phyloP scores from a whole-genome alignment of 2,329 filamentous ascomycete genomes.

The Grosmannia penicillata region DNA sequence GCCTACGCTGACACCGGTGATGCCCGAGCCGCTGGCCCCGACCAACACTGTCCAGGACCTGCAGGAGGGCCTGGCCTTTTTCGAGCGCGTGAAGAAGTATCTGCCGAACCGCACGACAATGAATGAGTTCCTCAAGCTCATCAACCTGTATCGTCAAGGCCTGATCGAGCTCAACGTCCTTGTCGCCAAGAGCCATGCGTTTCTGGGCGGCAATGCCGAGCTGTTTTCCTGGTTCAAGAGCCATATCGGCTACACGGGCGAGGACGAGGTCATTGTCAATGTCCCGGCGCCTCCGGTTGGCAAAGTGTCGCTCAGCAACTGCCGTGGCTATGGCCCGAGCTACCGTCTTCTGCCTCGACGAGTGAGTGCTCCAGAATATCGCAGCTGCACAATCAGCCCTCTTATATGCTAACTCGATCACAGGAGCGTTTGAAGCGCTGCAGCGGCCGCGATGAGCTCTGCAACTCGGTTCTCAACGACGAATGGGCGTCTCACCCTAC shows the following conservation, averaged over 20 bases:
- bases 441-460: conserved; percentile 88
- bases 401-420: conserved; percentile 11
- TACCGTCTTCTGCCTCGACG: conserved; percentile 84
- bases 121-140: conserved; percentile 92
- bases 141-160: conserved; percentile 88
- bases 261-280: conserved; percentile 68
- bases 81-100: conserved; percentile 92
- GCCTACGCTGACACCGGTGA: conserved; percentile 73
- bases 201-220: conserved; percentile 78
- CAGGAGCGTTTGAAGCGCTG: conserved; percentile 80
- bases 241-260: conserved; percentile 65
- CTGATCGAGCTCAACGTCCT: conserved; percentile 77
- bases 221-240: conserved; percentile 78
- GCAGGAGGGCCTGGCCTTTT: conserved; percentile 80
- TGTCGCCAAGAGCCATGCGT: conserved; percentile 67
- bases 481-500: conserved; percentile 98
- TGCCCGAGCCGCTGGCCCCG: conserved; percentile 76
- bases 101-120: conserved; percentile 85
- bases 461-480: conserved; percentile 84
- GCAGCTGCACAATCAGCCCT: not conserved
- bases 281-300: conserved; percentile 60
- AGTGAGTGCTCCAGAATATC: conserved; percentile 21
- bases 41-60: conserved; percentile 58
- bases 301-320: conserved; percentile 86
- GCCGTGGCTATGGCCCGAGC: conserved; percentile 86